Base-by-base conservation (phyloP, 2,329 filamentous ascomycete genomes). In the Chaetomiaceae sp. region DNA sequence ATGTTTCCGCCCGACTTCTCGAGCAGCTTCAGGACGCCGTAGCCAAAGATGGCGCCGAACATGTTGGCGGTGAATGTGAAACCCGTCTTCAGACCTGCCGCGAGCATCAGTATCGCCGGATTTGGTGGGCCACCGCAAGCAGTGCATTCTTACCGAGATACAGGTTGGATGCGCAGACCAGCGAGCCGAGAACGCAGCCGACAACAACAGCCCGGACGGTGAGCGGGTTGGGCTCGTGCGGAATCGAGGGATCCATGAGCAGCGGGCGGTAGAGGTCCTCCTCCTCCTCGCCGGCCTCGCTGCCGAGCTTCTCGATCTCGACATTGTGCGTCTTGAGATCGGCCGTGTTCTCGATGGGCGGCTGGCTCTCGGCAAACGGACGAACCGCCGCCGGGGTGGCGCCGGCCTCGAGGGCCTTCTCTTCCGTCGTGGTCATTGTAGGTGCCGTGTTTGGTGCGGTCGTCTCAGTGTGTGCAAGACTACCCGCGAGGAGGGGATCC, bases 151-250 rank as follows among this genome's bases (percentile, higher is more conserved):
- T 64, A 73, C 78, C 78, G 27, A 82, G 74, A 60, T 82, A 83
- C 56, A 82, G 68, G 64, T 82, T 82, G 42, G 78, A 81, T 8
- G 78, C 77, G 62, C 79, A 80, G 53, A 82, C 78, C 8, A 82
- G 69, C 33, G 72, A 75, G 53, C 80, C 80, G 40, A 80, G 75
- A 39, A 75, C 63, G 59, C 75, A 73, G 54, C 80, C 80, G 44
- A 80, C 67, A 42, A 80, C 52, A 38, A 82, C 65, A 23, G 79
- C 78, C 43, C 79, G 74, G 52, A 77, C 57, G 22, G 78, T 82
- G 27, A 82, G 64, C 39, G 80, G 76, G 53, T 74, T 69, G 6
- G 47, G 54, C 45, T 71, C 66, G 25, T 64, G 53, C 1, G 67
- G 61, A 4, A 72, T 63, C 42, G 57, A 59, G 2, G 64, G 59